These are phyloP conservation scores for Neonectria ditissima DNA, from an alignment of 2,329 filamentous ascomycete species.

Conservation along the genomic window DNA sequence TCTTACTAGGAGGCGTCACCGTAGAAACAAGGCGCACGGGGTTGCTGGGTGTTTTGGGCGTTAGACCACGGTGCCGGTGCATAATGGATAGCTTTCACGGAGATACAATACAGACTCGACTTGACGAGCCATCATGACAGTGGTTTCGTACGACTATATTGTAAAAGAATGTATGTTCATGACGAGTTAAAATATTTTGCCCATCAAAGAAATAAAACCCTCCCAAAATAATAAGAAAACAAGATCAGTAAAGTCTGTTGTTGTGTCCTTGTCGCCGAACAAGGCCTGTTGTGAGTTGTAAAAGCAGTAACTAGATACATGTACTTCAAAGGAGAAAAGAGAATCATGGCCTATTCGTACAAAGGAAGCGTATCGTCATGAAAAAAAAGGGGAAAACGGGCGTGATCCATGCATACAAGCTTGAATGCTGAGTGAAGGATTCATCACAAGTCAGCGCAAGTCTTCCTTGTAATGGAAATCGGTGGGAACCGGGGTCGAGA, in stretches of 20 bases:
- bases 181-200: background rate
- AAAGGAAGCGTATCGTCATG: background rate
- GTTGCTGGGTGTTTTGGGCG: constrained; percentile 34
- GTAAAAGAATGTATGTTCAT: background rate
- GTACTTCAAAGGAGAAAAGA: background rate
- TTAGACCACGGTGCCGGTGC: constrained; percentile 22
- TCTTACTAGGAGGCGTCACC: constrained; percentile 34
- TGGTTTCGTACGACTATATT: background rate
- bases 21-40: constrained; percentile 14
- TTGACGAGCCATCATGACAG: background rate
- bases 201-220: background rate
- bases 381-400: background rate
- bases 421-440: background rate
- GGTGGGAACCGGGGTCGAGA: background rate
- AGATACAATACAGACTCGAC: constrained; percentile 20
- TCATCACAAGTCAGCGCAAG: background rate
- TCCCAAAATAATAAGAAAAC: background rate
- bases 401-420: no score
- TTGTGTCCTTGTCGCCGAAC: background rate
- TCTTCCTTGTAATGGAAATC: background rate
- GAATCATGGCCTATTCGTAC: background rate
- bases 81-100: constrained; percentile 14
- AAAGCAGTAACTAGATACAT: background rate
- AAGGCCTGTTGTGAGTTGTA: background rate
- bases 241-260: background rate